Conservation (phyloP, 441 rosid genomes). For the Euphorbia schlechtendalii region DNA sequence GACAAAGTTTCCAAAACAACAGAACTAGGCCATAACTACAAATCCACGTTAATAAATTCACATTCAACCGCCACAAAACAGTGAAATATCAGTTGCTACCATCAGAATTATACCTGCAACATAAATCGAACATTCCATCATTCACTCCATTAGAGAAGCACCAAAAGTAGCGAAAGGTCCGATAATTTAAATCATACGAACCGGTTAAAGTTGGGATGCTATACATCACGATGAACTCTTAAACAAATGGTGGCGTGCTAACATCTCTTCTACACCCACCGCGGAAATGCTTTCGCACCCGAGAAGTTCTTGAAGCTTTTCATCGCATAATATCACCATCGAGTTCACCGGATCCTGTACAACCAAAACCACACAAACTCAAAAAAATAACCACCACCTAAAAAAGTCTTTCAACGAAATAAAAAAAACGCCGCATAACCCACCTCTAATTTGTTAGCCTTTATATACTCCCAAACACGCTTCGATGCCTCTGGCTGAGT, state of each 20-base stretch:
- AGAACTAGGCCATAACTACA: conserved; percentile 45
- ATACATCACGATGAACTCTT: conserved; percentile 47
- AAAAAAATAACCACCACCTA: too few relatives aligned
- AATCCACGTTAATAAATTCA: conserved; percentile 47
- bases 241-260: conserved; percentile 60
- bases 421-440: background rate
- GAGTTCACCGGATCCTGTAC: conserved; percentile 62
- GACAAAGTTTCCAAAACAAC: conserved; percentile 18
- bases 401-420: background rate
- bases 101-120: conserved; percentile 46
- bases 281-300: conserved; percentile 91
- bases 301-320: conserved; percentile 69
- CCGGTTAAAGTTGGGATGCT: conserved; percentile 26
- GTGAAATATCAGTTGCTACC: conserved; percentile 24
- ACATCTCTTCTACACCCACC: conserved; percentile 59
- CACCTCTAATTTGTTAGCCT: conserved; percentile 28
- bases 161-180: background rate
- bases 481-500: conserved; percentile 21
- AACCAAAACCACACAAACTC: conserved; percentile 6
- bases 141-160: conserved; percentile 4
- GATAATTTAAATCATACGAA: conserved; percentile 19
- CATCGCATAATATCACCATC: conserved; percentile 75
- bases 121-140: conserved; percentile 19
- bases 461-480: conserved; percentile 32
- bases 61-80: conserved; percentile 18